Evolutionary conservation across 257 asterid genomes (phyloP).

Genomic region (Scutellaria barbata): DNA sequence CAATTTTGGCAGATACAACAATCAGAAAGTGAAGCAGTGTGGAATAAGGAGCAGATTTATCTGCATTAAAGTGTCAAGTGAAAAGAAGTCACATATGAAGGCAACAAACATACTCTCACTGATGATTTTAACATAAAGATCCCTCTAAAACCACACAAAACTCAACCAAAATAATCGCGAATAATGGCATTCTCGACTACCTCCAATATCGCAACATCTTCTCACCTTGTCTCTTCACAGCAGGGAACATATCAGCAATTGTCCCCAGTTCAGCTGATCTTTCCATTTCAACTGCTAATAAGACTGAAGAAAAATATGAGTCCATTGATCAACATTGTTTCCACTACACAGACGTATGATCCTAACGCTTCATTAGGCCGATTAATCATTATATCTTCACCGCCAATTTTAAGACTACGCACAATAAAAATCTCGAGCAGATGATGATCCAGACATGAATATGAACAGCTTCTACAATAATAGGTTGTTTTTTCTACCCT

Average conservation of each 20-base stretch:
- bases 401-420: not conserved
- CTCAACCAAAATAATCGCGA: not conserved
- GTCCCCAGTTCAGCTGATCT: not conserved
- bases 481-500: too few species aligned
- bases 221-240: constrained; percentile 8
- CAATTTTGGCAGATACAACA: not conserved
- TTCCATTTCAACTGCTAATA: not conserved
- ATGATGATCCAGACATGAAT: not conserved
- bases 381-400: not conserved
- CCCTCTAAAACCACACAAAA: not conserved
- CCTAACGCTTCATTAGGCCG: not conserved
- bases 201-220: not conserved
- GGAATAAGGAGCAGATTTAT: not conserved
- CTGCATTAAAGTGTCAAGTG: not conserved
- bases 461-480: too few species aligned
- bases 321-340: too few species aligned
- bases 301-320: too few species aligned
- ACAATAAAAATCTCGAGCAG: not conserved
- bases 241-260: not conserved
- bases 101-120: constrained; percentile 17
- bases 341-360: not conserved
- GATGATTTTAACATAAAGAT: too few species aligned
- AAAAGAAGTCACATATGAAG: not conserved
- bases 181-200: not conserved
- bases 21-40: too few species aligned